Percentiles rank a stretch among this genome's conserved stretches.
phyloP scores from a whole-genome alignment of 2,329 filamentous ascomycete genomes.

The Tolypocladium pustulatum region DNA sequence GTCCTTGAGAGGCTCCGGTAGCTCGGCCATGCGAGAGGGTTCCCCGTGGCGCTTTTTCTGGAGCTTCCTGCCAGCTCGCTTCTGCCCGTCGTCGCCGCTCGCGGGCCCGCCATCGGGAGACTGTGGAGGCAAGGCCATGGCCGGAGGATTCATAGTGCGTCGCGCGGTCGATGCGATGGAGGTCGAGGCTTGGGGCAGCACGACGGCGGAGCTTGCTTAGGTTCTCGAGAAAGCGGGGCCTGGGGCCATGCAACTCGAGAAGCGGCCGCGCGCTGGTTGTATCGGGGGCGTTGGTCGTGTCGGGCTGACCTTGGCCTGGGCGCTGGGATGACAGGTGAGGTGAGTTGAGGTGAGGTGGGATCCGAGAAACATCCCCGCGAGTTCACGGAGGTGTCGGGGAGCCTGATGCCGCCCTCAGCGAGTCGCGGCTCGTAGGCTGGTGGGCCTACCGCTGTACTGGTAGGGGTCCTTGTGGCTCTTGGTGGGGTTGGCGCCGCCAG shows the following conservation, averaged over 20 bases:
- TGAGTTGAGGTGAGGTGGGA: background rate
- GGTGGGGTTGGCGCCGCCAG: background rate
- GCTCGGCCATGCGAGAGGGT: constrained; percentile 26
- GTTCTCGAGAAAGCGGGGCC: background rate
- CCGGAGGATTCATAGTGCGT: background rate
- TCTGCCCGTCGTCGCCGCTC: background rate
- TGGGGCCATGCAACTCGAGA: background rate
- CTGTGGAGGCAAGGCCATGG: constrained; percentile 1
- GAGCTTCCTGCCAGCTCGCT: constrained; percentile 24
- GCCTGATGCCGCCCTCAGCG: background rate
- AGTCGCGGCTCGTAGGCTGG: background rate
- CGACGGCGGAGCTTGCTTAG: background rate
- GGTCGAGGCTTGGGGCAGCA: background rate
- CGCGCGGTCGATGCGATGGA: background rate
- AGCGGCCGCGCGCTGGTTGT: background rate
- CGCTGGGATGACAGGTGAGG: background rate
- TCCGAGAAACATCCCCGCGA: background rate
- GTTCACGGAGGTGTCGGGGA: background rate
- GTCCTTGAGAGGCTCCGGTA: constrained; percentile 43
- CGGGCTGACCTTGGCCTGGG: background rate
- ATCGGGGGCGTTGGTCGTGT: background rate
- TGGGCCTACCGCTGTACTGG: background rate
- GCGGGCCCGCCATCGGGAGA: background rate
- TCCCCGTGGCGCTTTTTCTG: constrained; percentile 32
- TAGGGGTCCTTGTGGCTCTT: background rate